Conservation (phyloP, 2,329 filamentous ascomycete genomes). For the Lasiodiplodia theobromae region DNA sequence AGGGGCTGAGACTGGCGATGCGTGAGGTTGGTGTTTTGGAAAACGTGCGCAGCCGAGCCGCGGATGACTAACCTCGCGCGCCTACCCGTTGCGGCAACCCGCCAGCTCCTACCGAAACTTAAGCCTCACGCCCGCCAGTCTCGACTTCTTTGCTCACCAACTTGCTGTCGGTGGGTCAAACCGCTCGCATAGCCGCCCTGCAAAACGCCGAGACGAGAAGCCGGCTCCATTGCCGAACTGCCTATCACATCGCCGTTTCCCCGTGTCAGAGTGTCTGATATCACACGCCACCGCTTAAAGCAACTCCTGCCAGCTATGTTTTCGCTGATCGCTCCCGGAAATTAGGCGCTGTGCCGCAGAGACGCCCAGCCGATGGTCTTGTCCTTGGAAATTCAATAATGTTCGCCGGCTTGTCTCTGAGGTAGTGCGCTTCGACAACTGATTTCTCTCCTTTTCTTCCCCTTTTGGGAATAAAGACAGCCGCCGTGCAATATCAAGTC, state of each 20-base stretch:
- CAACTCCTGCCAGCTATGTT: too few species aligned
- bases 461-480: too few species aligned
- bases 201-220: background rate
- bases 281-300: too few species aligned
- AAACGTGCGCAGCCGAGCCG: slow-evolving; percentile 18
- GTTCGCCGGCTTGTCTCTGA: too few species aligned
- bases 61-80: slow-evolving; percentile 10
- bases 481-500: too few species aligned
- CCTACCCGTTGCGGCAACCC: background rate
- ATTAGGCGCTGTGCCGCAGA: too few species aligned
- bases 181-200: background rate
- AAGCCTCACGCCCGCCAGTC: background rate
- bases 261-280: too few species aligned
- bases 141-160: slow-evolving; percentile 3
- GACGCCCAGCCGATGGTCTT: too few species aligned
- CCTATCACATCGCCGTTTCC: background rate
- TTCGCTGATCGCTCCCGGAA: too few species aligned
- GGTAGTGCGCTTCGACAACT: too few species aligned
- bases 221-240: background rate
- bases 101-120: background rate
- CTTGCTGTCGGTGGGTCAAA: slow-evolving; percentile 14
- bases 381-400: too few species aligned
- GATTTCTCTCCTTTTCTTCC: too few species aligned
- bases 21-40: slow-evolving; percentile 22
- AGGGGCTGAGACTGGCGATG: slow-evolving; percentile 22